Evolutionary conservation across 2,329 filamentous ascomycete genomes (phyloP).

Genomic region (Penicillium sp.): DNA sequence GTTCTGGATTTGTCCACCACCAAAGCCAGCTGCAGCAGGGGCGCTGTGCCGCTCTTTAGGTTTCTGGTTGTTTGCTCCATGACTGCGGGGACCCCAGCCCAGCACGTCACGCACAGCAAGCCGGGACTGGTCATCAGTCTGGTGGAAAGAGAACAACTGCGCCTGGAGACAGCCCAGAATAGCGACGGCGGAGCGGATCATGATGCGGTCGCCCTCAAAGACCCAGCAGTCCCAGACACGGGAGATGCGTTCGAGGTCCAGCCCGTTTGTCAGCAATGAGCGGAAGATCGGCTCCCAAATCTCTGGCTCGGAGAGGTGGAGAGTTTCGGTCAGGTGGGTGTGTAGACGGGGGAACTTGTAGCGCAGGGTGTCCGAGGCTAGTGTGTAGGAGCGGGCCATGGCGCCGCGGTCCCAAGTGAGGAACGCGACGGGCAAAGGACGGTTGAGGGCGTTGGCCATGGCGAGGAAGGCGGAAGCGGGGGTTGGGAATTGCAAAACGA

Average conservation of each 20-base stretch:
- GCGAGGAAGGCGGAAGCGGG: slow-evolving; percentile 55
- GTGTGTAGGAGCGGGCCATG: slow-evolving; percentile 54
- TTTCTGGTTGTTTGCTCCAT: slow-evolving; percentile 26
- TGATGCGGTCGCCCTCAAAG: slow-evolving; percentile 56
- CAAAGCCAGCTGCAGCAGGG: slow-evolving; percentile 33
- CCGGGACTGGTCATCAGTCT: slow-evolving; percentile 37
- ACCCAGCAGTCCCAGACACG: slow-evolving; percentile 61
- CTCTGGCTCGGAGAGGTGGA: slow-evolving; percentile 41
- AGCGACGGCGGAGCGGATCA: slow-evolving; percentile 45
- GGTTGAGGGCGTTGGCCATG: slow-evolving; percentile 61
- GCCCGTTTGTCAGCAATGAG: slow-evolving; percentile 50
- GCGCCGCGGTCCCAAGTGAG: slow-evolving; percentile 56
- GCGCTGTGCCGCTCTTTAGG: slow-evolving; percentile 37
- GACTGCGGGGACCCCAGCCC: slow-evolving; percentile 36
- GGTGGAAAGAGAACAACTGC: slow-evolving; percentile 40
- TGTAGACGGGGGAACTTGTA: slow-evolving; percentile 58
- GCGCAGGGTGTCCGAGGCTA: slow-evolving; percentile 55
- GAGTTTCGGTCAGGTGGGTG: slow-evolving; percentile 47
- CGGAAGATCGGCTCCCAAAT: slow-evolving; percentile 55
- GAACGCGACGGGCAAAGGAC: slow-evolving; percentile 59
- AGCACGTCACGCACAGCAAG: slow-evolving; percentile 32
- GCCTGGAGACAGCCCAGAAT: slow-evolving; percentile 42
- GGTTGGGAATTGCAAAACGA: slow-evolving; percentile 55
- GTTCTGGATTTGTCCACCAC: slow-evolving; percentile 34
- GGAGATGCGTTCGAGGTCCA: slow-evolving; percentile 52